phyloP scores from a whole-genome alignment of 164 flowering plant species.

The Akebia trifoliata region DNA sequence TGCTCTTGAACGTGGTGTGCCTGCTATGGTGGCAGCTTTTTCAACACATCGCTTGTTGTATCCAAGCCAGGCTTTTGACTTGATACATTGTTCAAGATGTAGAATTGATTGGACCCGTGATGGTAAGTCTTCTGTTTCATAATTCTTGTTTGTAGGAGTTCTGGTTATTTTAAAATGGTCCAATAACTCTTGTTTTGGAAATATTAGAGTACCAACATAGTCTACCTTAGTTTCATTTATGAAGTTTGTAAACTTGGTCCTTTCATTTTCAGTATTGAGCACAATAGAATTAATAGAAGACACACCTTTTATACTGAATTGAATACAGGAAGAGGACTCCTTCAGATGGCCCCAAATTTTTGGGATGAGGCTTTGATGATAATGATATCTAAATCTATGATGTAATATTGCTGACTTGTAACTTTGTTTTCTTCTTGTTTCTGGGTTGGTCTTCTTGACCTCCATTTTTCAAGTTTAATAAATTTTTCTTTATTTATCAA shows the following conservation, averaged over 20 bases:
- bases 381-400: no score
- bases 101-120: conserved; percentile 65
- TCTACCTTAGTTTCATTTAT: neutral
- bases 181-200: neutral
- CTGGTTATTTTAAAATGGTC: neutral
- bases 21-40: conserved; percentile 62
- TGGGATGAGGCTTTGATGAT: no score
- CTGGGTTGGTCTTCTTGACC: no score
- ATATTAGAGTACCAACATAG: neutral
- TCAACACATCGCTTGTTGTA: conserved; percentile 49
- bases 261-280: no score
- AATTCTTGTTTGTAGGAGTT: neutral
- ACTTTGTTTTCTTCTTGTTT: no score
- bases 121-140: conserved; percentile 31
- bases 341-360: no score
- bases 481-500: no score
- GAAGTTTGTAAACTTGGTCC: neutral
- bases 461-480: no score
- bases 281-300: no score
- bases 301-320: no score
- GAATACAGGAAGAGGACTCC: no score
- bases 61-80: conserved; percentile 68
- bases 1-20: conserved; percentile 68
- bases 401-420: no score
- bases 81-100: conserved; percentile 66